Percentiles rank a stretch among this genome's conserved stretches.
phyloP scores from a whole-genome alignment of 2,329 filamentous ascomycete genomes.

The Ophiostoma triangulosporum region DNA sequence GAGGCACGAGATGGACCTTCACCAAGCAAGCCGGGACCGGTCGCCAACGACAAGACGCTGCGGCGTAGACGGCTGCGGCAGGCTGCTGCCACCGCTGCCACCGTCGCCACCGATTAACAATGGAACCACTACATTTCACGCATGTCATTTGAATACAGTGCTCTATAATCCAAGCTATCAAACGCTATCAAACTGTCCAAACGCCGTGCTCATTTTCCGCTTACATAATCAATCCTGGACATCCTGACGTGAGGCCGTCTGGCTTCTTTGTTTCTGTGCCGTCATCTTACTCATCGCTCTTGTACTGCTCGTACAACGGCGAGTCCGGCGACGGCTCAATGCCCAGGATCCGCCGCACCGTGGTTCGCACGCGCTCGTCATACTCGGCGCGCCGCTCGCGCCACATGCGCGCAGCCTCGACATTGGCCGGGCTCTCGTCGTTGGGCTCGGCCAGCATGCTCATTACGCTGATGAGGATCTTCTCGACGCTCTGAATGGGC shows the following conservation, averaged over 20 bases:
- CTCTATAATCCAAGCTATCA: not conserved
- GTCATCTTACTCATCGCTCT: not conserved
- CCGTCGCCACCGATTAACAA: not conserved
- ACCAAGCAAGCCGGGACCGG: constrained; percentile 29
- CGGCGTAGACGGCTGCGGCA: constrained; percentile 32
- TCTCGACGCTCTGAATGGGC: constrained; percentile 93
- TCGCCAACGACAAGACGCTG: constrained; percentile 28
- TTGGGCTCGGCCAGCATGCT: constrained; percentile 97
- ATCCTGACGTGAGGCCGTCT: not conserved
- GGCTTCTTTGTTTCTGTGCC: not conserved
- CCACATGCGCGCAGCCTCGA: constrained; percentile 96
- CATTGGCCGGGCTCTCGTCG: constrained; percentile 90
- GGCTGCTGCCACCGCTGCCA: constrained; percentile 24
- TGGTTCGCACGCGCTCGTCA: constrained; percentile 70
- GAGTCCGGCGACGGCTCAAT: not conserved
- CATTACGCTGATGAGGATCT: constrained; percentile 94
- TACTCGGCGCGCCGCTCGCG: constrained; percentile 72
- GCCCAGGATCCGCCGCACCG: constrained; percentile 67
- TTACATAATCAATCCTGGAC: not conserved
- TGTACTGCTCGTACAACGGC: not conserved
- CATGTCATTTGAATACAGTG: not conserved
- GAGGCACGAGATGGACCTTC: constrained; percentile 25
- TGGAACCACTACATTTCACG: not conserved
- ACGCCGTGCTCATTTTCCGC: not conserved
- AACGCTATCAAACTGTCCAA: not conserved